Conservation (phyloP, 1,284 basidiomycete genomes). For the Trichosporon sp. region DNA sequence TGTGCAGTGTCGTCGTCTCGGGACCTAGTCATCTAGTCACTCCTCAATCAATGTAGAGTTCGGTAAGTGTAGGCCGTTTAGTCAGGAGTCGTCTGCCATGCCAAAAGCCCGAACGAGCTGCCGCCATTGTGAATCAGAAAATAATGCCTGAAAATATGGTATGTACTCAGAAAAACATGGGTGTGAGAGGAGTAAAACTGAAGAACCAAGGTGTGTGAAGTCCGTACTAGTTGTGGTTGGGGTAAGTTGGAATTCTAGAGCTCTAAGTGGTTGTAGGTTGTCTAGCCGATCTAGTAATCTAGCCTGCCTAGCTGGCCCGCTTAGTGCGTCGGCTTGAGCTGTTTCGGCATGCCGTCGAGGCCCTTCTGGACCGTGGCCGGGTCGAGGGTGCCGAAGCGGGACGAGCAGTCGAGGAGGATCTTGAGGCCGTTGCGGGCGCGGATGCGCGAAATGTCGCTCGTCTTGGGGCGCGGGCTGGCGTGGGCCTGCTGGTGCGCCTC, state of each 20-base stretch:
- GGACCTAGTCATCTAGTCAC: no score
- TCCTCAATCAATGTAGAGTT: no score
- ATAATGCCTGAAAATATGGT: no score
- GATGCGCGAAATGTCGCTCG: slow-evolving; percentile 77
- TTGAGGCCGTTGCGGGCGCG: slow-evolving; percentile 87
- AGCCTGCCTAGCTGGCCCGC: no score
- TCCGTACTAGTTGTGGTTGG: background rate
- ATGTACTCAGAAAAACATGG: no score
- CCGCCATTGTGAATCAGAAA: no score
- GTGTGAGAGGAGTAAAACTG: no score
- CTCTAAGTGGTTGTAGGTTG: background rate
- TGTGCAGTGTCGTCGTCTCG: no score
- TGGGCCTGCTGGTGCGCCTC: slow-evolving; percentile 53
- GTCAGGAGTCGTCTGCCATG: no score
- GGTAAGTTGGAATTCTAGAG: background rate
- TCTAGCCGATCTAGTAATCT: no score
- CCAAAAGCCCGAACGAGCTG: no score
- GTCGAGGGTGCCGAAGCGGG: slow-evolving; percentile 43
- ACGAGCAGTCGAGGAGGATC: slow-evolving; percentile 47
- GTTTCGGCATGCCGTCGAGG: slow-evolving; percentile 27
- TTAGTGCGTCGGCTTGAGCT: slow-evolving; percentile 10
- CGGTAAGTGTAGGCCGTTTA: no score
- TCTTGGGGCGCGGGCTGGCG: slow-evolving; percentile 60
- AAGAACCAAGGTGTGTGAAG: background rate
- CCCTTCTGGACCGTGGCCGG: slow-evolving; percentile 24